These are phyloP conservation scores for Ilyonectria mors-panacis DNA, from an alignment of 2,329 filamentous ascomycete genomes.

Conservation along the genomic window DNA sequence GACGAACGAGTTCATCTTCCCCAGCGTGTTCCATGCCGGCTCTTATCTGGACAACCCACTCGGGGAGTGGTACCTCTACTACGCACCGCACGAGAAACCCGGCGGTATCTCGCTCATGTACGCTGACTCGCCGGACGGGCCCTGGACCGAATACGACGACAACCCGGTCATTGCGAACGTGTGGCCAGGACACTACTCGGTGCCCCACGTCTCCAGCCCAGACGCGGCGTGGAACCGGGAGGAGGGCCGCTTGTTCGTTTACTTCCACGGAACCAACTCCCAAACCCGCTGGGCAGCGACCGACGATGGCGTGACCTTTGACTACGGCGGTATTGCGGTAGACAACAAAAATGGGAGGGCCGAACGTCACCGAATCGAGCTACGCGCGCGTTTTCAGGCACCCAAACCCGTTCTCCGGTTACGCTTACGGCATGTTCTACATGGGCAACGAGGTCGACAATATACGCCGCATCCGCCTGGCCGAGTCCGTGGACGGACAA, in stretches of 20 bases:
- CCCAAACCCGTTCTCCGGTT: constrained; percentile 37
- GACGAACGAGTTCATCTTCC: constrained; percentile 48
- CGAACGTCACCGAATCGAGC: constrained; percentile 44
- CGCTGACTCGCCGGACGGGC: constrained; percentile 34
- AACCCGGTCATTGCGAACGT: constrained; percentile 31
- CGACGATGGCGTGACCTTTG: constrained; percentile 24
- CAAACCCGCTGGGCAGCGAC: constrained; percentile 33
- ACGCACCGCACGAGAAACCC: constrained; percentile 47
- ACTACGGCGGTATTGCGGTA: constrained; percentile 37
- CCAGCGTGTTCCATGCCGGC: constrained; percentile 45
- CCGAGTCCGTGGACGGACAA: constrained; percentile 43
- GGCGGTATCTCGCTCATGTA: constrained; percentile 44
- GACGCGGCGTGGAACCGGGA: constrained; percentile 31
- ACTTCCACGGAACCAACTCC: constrained; percentile 34
- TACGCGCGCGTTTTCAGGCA: constrained; percentile 47
- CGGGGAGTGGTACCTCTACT: constrained; percentile 47
- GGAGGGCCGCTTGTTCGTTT: constrained; percentile 21
- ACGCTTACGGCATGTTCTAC: constrained; percentile 47
- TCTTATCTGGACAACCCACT: constrained; percentile 35
- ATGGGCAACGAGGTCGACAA: constrained; percentile 46
- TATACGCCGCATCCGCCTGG: constrained; percentile 43
- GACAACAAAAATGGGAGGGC: constrained; percentile 41
- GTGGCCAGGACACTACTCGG: constrained; percentile 30
- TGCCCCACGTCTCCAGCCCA: constrained; percentile 36
- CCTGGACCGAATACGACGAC: constrained; percentile 27